A percentile compares a stretch with the other conserved stretches of the same genome.
Evolutionary conservation across 768 basidiomycete species (phyloP).

Genomic region (Coprinopsis sp.): DNA sequence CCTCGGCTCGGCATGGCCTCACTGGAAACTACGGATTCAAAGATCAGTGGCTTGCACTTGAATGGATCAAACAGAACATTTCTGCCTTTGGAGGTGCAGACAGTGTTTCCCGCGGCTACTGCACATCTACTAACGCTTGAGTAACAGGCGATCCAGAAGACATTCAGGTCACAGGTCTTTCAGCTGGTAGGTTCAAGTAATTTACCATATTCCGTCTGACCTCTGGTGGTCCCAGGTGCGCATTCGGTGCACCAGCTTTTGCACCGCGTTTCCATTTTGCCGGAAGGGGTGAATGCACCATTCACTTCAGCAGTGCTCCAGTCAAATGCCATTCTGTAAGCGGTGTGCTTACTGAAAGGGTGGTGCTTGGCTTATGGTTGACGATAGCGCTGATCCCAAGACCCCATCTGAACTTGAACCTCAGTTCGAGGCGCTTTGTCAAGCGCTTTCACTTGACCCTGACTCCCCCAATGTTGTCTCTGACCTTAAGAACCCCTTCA

Average conservation of each 20-base stretch:
- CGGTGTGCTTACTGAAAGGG: conserved; percentile 5
- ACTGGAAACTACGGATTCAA: conserved; percentile 81
- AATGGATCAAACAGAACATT: conserved; percentile 70
- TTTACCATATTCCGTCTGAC: no score
- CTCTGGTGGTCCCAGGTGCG: conserved; percentile 39
- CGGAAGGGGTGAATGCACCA: conserved; percentile 51
- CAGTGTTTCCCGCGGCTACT: not conserved
- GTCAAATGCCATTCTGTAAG: conserved; percentile 71
- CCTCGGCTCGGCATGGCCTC: conserved; percentile 54
- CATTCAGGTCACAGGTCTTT: conserved; percentile 64
- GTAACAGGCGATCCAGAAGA: conserved; percentile 52
- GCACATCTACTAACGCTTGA: not conserved
- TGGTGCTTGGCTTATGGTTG: not conserved
- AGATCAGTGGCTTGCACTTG: conserved; percentile 75
- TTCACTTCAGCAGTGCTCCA: conserved; percentile 64
- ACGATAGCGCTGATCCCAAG: conserved; percentile 45
- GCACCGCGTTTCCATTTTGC: conserved; percentile 62
- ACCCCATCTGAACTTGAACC: conserved; percentile 51
- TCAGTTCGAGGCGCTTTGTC: conserved; percentile 63
- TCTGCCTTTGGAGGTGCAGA: conserved; percentile 58
- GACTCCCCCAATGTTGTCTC: conserved; percentile 42
- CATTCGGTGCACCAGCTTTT: conserved; percentile 75
- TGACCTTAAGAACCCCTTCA: conserved; percentile 44
- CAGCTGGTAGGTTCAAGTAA: conserved; percentile 47
- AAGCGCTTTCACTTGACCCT: conserved; percentile 52